phyloP scores from a whole-genome alignment of 2,329 filamentous ascomycete species.

The Lasiodiplodia sp. region DNA sequence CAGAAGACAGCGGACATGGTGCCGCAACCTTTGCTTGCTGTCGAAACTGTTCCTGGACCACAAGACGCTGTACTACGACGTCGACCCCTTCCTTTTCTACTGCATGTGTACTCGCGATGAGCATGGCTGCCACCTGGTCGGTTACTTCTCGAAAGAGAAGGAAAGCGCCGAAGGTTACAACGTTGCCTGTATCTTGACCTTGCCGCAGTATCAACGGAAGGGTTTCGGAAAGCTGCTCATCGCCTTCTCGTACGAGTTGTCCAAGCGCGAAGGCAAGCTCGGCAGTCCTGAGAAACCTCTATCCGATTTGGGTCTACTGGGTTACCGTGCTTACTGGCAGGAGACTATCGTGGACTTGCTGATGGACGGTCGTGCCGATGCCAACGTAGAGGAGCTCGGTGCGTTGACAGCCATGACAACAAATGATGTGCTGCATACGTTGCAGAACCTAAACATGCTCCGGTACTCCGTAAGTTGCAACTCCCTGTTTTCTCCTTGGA shows the following conservation, averaged over 20 bases:
- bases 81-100: conserved; percentile 99
- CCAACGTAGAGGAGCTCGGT: conserved; percentile 87
- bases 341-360: conserved; percentile 91
- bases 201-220: conserved; percentile 95
- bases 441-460: conserved; percentile 94
- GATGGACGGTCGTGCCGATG: conserved; percentile 71
- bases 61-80: conserved; percentile 98
- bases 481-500: conserved; percentile 5
- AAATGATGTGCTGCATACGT: conserved; percentile 91
- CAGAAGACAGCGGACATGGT: conserved; percentile 92
- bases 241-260: conserved; percentile 96
- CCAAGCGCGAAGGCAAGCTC: conserved; percentile 91
- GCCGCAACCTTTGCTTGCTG: conserved; percentile 90
- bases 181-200: conserved; percentile 93
- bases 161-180: conserved; percentile 98
- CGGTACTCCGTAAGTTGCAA: conserved; percentile 72
- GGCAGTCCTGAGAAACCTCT: conserved; percentile 97
- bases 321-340: conserved; percentile 97
- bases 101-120: conserved; percentile 93
- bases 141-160: conserved; percentile 99
- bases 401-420: conserved; percentile 90
- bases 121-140: conserved; percentile 92
- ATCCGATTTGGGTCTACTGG: conserved; percentile 88
- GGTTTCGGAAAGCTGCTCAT: conserved; percentile 93
- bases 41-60: conserved; percentile 97